Evolutionary conservation across 2,329 filamentous ascomycete genomes (phyloP).

Genomic region (Xylariaceae sp.): DNA sequence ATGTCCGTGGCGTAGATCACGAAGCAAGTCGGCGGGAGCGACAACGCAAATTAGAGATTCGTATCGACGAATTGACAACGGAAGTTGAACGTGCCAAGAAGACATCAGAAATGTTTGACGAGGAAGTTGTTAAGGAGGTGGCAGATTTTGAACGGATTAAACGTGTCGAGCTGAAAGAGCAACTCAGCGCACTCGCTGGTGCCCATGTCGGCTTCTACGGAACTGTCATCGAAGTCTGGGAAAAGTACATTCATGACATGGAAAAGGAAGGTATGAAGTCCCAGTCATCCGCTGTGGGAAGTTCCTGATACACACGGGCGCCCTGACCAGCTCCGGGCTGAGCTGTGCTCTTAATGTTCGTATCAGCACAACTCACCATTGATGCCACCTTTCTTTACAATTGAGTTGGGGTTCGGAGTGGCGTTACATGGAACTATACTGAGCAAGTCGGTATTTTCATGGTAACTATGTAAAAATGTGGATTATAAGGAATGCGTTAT

Average conservation of each 20-base stretch:
- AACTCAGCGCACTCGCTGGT: conserved; percentile 76
- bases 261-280: conserved; percentile 40
- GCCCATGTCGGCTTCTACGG: conserved; percentile 84
- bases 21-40: conserved; percentile 85
- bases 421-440: background rate
- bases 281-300: conserved; percentile 15
- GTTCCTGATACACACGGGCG: background rate
- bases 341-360: background rate
- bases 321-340: background rate
- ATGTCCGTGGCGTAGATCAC: conserved; percentile 93
- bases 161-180: conserved; percentile 81
- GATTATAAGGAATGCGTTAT: background rate
- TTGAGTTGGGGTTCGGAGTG: background rate
- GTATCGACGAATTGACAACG: conserved; percentile 83
- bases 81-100: conserved; percentile 86
- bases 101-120: conserved; percentile 87
- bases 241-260: conserved; percentile 83
- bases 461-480: background rate
- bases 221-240: conserved; percentile 76
- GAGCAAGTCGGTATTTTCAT: conserved; percentile 1
- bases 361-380: background rate
- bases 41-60: conserved; percentile 81
- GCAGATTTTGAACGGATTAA: conserved; percentile 96
- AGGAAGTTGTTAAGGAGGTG: conserved; percentile 90
- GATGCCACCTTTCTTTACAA: background rate